phyloP scores from a whole-genome alignment of 768 basidiomycete species.

The Mycena capillaripes region DNA sequence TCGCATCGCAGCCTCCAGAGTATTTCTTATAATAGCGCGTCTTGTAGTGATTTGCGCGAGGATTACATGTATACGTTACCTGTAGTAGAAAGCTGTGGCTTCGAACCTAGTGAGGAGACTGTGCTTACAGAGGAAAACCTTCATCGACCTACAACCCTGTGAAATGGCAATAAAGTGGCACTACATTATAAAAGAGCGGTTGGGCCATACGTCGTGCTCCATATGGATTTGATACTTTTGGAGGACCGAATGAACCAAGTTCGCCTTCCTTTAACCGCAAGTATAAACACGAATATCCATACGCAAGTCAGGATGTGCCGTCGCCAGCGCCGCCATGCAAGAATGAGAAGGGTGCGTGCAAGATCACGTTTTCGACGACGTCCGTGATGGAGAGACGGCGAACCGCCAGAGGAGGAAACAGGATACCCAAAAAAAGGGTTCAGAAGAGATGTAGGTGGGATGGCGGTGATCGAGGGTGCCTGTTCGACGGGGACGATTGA shows the following conservation, averaged over 20 bases:
- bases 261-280: conserved; percentile 41
- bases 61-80: conserved; percentile 16
- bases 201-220: conserved; percentile 2
- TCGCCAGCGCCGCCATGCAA: conserved; percentile 81
- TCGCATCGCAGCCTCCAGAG: conserved; percentile 74
- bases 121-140: not conserved
- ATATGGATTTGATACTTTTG: not conserved
- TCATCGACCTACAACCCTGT: not conserved
- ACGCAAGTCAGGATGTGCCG: conserved; percentile 54
- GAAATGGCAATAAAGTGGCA: not conserved
- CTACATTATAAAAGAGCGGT: conserved; percentile 11
- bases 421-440: conserved; percentile 89
- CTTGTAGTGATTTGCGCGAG: conserved; percentile 13
- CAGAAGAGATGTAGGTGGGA: conserved; percentile 63
- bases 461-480: conserved; percentile 33
- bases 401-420: conserved; percentile 50
- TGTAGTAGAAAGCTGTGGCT: not conserved
- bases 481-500: conserved; percentile 15
- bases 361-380: conserved; percentile 81
- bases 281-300: conserved; percentile 46
- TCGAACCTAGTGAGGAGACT: conserved; percentile 15
- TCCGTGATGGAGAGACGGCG: conserved; percentile 67
- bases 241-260: conserved; percentile 20
- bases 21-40: conserved; percentile 69
- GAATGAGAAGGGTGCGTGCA: conserved; percentile 66